These are phyloP conservation scores for Nemania sp. DNA, from an alignment of 2,329 filamentous ascomycete genomes.

Conservation along the genomic window DNA sequence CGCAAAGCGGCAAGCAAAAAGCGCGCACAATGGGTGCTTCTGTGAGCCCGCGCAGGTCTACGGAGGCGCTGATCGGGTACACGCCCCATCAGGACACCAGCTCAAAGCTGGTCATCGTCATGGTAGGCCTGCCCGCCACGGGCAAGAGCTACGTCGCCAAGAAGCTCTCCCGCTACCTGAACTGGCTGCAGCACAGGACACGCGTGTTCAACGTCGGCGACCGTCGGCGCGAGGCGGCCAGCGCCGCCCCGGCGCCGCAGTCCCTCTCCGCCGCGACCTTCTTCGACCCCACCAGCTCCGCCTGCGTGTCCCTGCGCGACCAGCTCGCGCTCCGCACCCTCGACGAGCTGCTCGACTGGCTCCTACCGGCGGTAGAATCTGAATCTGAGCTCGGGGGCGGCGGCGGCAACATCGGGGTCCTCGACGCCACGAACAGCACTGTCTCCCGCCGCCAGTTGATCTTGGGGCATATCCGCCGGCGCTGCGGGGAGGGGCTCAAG, in stretches of 20 bases:
- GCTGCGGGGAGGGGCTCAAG: constrained; percentile 10
- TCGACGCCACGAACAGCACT: constrained; percentile 38
- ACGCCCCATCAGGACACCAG: constrained; percentile 23
- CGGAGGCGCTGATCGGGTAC: constrained; percentile 32
- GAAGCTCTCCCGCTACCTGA: constrained; percentile 33
- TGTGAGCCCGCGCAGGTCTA: constrained; percentile 19
- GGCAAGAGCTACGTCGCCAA: constrained; percentile 38
- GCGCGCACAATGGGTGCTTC: constrained; percentile 23
- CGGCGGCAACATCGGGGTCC: constrained; percentile 32
- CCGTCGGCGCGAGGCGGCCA: constrained; percentile 29
- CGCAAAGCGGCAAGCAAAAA: neutral
- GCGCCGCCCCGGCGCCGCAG: constrained; percentile 9
- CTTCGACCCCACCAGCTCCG: constrained; percentile 32
- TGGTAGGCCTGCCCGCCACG: constrained; percentile 36
- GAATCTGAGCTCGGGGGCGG: too few relatives aligned
- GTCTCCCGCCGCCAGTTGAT: constrained; percentile 29
- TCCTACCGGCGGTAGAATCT: too few relatives aligned
- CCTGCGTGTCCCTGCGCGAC: constrained; percentile 32
- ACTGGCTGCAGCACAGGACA: constrained; percentile 35
- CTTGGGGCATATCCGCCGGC: constrained; percentile 22
- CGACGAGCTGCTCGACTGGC: constrained; percentile 28
- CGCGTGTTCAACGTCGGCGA: constrained; percentile 34
- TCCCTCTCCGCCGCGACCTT: constrained; percentile 27
- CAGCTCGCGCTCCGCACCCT: constrained; percentile 36
- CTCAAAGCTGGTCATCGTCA: constrained; percentile 34